Base-by-base conservation (phyloP, 352 stramenopile species). In the Globisporangium splendens region DNA sequence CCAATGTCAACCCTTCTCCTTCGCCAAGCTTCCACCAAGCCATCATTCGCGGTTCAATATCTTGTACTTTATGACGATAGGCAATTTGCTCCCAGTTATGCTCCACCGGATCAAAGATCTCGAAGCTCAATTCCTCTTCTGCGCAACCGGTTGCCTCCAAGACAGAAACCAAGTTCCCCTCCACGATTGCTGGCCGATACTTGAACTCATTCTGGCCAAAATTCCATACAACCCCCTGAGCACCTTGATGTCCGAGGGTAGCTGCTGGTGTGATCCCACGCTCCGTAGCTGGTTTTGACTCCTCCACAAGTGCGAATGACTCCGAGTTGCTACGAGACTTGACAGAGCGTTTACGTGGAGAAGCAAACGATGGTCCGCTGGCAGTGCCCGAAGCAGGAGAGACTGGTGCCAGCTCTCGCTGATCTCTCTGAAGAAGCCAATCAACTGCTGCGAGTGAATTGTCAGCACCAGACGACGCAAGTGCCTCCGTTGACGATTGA, bases 161-260 rank as follows among this genome's bases (percentile, higher is more conserved):
- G 5, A 80, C 60, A 3, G 73, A 79, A 6, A 78, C 10, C 11
- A 85, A n/a, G 10, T 54, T 43, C 1, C 15, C 46, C 22, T 56
- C 54, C n/a, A 48, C 15, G 12, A 38, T 24, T 15, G 33, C 39
- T 33, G 79, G 71, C 24, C 67, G 35, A 38, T 72, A 78, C 42
- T 83, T 83, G 46, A 92, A 88, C 24, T 75, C 65, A 1, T 59
- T 63, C 8, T 90, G 72, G 0, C 83, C 83, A 59, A 92, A 76
- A 60, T 92, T 92, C 83, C 83, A 92, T 10, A 74, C 75, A 22
- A 89, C 21, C 11, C 76, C 73, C 51, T 92, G 79, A 11, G 75
- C 77, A 21, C 82, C 82, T 21, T 86, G 70, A 13, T 69, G 65
- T 21, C 71, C 68, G n/a, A 89, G 62, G 22, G 73, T 83, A 10